Base-by-base conservation (phyloP, 495 filamentous ascomycete species). In the Massariosphaeria phaeospora region DNA sequence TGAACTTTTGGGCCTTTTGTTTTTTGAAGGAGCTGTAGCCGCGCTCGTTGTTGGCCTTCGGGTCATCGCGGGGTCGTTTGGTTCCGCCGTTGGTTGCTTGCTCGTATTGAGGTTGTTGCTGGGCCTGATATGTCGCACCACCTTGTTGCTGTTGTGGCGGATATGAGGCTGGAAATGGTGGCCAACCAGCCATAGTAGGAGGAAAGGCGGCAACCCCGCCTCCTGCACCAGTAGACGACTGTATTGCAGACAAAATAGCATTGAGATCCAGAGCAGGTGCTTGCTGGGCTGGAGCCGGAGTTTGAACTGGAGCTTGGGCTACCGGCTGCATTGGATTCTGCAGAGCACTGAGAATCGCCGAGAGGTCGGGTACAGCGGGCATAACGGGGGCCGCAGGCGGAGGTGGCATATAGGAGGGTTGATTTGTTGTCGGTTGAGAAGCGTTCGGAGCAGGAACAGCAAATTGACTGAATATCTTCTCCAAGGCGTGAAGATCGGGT, bases 381-480 rank as follows among this genome's bases (percentile, higher is more conserved):
- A 39, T 29, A 3, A 40, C 18, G 27, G 50, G 3, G 10, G 15
- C 30, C 7, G 52, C 2, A 25, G 40, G 33, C 46, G 48, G 42
- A 33, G 59, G 52, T 20, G 52, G 41, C 21, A 29, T 33, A 18
- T 46, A 46, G n/a, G 50, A 8, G 4, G 41, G 21, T 31, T 25
- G 41, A 15, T 2, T 21, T 3, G 25, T 10, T 18, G 41, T 26
- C 20, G 43, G 23, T 39, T 26, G 43, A 13, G 50, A 7, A 21
- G 52, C 34, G 7, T 13, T 23, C n/a, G 30, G 42, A 13, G 35
- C 26, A 18, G 59, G 65, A 21, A 55, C 65, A 23, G 53, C 51
- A 41, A 45, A 66, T 61, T 15, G 64, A 63, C 12, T 65, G 60
- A 31, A 61, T 62, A 41, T 62, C 59, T 42, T 59, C 59, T 13